Evolutionary conservation across 1,139 yeast genomes (phyloP).

Genomic region (Magnusiomyces tetraspermus): DNA sequence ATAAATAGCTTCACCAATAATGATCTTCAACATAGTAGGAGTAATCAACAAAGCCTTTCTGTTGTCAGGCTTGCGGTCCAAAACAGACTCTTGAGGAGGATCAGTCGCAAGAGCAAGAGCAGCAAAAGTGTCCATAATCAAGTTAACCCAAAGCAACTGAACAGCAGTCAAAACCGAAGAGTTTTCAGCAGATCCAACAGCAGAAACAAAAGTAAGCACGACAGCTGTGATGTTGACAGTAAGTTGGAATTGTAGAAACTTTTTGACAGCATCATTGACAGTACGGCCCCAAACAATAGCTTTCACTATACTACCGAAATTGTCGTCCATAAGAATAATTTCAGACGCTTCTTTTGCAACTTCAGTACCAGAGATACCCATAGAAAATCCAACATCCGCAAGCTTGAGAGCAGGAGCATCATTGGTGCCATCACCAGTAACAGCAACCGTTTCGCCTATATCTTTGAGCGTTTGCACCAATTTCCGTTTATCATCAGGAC

Average conservation of each 20-base stretch:
- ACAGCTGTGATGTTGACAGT: conserved; percentile 97
- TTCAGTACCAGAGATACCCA: conserved; percentile 76
- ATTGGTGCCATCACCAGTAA: conserved; percentile 94
- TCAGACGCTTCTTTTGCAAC: conserved; percentile 78
- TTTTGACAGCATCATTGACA: conserved; percentile 86
- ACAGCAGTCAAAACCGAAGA: conserved; percentile 91
- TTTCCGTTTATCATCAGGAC: conserved; percentile 88
- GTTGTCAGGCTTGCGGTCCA: conserved; percentile 79
- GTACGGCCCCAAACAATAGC: conserved; percentile 99
- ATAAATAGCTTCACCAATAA: conserved; percentile 69
- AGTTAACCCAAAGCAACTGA: conserved; percentile 91
- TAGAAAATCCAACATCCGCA: conserved; percentile 79
- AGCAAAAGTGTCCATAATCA: conserved; percentile 97
- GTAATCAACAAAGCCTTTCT: conserved; percentile 70
- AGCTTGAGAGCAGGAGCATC: conserved; percentile 63
- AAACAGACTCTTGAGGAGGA: conserved; percentile 75
- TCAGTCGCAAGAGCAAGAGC: conserved; percentile 97
- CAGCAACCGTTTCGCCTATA: conserved; percentile 91
- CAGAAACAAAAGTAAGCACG: conserved; percentile 81
- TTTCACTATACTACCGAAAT: conserved; percentile 86
- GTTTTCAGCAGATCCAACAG: conserved; percentile 73
- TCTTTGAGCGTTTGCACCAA: conserved; percentile 74
- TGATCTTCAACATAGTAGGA: conserved; percentile 97
- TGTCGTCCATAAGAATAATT: conserved; percentile 83
- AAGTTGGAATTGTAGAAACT: conserved; percentile 89